Evolutionary conservation across 352 stramenopile genomes (phyloP).

Genomic region (Phytophthora aleatoria): DNA sequence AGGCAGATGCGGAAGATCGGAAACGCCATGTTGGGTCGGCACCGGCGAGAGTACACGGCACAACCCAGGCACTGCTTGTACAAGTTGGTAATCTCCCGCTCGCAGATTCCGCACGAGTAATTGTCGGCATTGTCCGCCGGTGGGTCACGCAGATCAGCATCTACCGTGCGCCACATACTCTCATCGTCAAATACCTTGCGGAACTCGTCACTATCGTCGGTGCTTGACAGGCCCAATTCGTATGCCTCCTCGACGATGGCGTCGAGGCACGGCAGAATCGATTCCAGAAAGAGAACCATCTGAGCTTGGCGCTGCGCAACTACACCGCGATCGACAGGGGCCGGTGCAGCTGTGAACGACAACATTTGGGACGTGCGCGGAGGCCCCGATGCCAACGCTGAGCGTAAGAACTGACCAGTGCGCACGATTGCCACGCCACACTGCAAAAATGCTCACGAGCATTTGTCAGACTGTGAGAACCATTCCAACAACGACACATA

Average conservation of each 20-base stretch:
- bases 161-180: conserved; percentile 71
- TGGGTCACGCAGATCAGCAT: conserved; percentile 53
- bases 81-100: conserved; percentile 80
- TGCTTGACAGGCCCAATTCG: conserved; percentile 58
- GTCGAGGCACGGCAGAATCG: conserved; percentile 75
- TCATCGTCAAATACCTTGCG: conserved; percentile 79
- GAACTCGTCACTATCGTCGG: conserved; percentile 75
- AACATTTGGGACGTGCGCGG: conserved; percentile 49
- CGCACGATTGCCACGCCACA: conserved; percentile 69
- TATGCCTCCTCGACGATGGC: conserved; percentile 81
- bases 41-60: conserved; percentile 60
- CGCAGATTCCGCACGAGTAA: conserved; percentile 72
- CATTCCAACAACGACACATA: conserved; percentile 7
- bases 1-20: conserved; percentile 71
- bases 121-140: conserved; percentile 39
- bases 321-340: conserved; percentile 54
- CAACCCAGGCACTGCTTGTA: conserved; percentile 89
- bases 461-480: conserved; percentile 2
- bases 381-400: conserved; percentile 36
- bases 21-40: conserved; percentile 71
- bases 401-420: conserved; percentile 74
- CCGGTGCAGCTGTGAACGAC: conserved; percentile 47
- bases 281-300: conserved; percentile 85
- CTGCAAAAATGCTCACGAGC: conserved; percentile 21
- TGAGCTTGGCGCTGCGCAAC: conserved; percentile 74